Evolutionary conservation across 2,329 filamentous ascomycete species (phyloP).

Genomic region (Amylocarpus encephaloides): DNA sequence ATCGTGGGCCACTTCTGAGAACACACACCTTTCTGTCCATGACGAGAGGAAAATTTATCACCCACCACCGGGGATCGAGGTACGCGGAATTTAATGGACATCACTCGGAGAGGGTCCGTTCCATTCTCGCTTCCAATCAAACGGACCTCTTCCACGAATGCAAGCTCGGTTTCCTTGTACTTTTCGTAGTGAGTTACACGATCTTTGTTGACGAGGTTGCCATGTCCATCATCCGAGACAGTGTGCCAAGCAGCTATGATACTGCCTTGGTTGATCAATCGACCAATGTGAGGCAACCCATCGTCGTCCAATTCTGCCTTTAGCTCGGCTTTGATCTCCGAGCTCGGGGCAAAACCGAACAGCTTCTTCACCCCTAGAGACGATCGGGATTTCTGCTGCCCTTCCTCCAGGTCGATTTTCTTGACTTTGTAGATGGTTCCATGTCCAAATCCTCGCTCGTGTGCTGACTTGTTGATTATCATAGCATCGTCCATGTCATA

Average conservation of each 20-base stretch:
- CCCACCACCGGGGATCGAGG: conserved; percentile 88
- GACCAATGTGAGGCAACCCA: conserved; percentile 76
- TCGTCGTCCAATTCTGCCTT: conserved; percentile 76
- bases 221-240: conserved; percentile 72
- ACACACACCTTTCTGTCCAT: conserved; percentile 95
- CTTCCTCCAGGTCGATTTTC: conserved; percentile 78
- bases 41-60: conserved; percentile 97
- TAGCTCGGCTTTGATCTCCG: conserved; percentile 63
- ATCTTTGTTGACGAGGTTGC: conserved; percentile 77
- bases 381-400: conserved; percentile 57
- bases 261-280: conserved; percentile 71
- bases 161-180: conserved; percentile 88
- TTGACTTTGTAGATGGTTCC: conserved; percentile 98
- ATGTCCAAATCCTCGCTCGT: conserved; percentile 92
- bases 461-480: conserved; percentile 96
- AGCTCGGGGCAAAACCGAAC: conserved; percentile 83
- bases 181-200: conserved; percentile 81
- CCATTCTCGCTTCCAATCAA: conserved; percentile 81
- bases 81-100: conserved; percentile 89
- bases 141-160: conserved; percentile 87
- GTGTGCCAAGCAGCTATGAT: conserved; percentile 85
- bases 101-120: conserved; percentile 74
- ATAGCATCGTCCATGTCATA: conserved; percentile 99
- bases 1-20: conserved; percentile 92
- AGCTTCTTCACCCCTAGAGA: conserved; percentile 68